Conservation (phyloP, 208 protist species). For the Porcisia deanei region DNA sequence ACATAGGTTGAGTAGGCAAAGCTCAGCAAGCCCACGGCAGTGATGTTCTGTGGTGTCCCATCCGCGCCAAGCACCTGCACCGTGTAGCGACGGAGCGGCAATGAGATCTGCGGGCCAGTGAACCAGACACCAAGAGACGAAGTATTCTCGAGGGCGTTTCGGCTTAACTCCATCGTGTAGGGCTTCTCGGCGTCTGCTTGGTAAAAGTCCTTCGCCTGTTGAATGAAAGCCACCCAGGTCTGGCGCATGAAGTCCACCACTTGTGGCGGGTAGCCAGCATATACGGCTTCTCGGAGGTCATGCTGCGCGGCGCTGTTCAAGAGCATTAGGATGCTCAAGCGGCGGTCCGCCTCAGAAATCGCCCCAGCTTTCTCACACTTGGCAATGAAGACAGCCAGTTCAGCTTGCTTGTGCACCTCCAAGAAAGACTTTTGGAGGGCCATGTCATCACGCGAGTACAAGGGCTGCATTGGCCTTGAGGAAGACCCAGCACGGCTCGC, state of each 20-base stretch:
- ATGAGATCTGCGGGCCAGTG: constrained; percentile 49
- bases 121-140: constrained; percentile 80
- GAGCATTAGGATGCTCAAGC: constrained; percentile 47
- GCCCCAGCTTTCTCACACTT: constrained; percentile 26
- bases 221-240: constrained; percentile 60
- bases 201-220: constrained; percentile 51
- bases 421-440: constrained; percentile 33
- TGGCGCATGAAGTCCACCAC: constrained; percentile 56
- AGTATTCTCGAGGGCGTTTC: constrained; percentile 64
- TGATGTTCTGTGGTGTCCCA: constrained; percentile 41
- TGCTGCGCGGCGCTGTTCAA: constrained; percentile 47
- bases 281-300: constrained; percentile 25
- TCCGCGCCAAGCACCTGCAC: constrained; percentile 42
- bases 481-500: constrained; percentile 32
- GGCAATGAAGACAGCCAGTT: constrained; percentile 50
- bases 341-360: constrained; percentile 35
- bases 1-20: constrained; percentile 84
- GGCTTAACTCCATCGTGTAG: constrained; percentile 26
- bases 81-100: constrained; percentile 67
- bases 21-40: constrained; percentile 58
- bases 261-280: constrained; percentile 26
- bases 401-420: constrained; percentile 20
- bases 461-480: neutral
- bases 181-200: constrained; percentile 16
- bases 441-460: constrained; percentile 36